Evolutionary conservation across 305 asterid genomes (phyloP), one percentile per base, ranked within the genome.

Genomic region (Fraxinus floribunda): DNA sequence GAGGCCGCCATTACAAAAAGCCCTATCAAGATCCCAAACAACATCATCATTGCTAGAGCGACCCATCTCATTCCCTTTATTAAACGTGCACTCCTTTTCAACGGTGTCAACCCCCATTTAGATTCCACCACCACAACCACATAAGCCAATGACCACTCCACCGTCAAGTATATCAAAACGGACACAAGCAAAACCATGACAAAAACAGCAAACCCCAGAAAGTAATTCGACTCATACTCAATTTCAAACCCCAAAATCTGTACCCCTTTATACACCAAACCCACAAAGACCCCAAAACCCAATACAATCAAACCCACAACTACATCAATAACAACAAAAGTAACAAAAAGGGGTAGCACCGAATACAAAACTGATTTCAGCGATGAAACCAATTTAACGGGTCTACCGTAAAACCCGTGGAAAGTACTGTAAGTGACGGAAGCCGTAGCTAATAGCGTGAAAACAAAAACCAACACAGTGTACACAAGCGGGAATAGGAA

Each of bases 71-170:
- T 84, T 83, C 97, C 98, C 62, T 85, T 90, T 60, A 92, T 88
- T 83, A 94, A 70, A 85, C 88, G 81, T 3, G 90, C 86, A 46
- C 98, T 94, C 89, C 98, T 84, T n/a, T 78, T 77, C 83, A 94
- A 80, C 3, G 98, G 91, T 10, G 83, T 86, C 2, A 85, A 86
- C 0, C 99, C 98, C 98, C 97, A 95, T 73, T 86, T 81, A 0
- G 96, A 92, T 18, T 94, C 98, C 84, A 87, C 86, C 16, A 94
- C 92, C 4, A 90, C 99, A n/a, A 91, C 83, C 80, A 89, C 95
- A 78, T 22, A 24, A 68, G 86, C 90, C 83, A 92, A 74, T 16
- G 83, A 68, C 95, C 97, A 91, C 85, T 86, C 86, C 22, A 92
- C 87, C n/a, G 86, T 90, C 52, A 93, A 6, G 88, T 82, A 87